phyloP scores from a whole-genome alignment of 768 basidiomycete species.

The Clathrus columnatus region DNA sequence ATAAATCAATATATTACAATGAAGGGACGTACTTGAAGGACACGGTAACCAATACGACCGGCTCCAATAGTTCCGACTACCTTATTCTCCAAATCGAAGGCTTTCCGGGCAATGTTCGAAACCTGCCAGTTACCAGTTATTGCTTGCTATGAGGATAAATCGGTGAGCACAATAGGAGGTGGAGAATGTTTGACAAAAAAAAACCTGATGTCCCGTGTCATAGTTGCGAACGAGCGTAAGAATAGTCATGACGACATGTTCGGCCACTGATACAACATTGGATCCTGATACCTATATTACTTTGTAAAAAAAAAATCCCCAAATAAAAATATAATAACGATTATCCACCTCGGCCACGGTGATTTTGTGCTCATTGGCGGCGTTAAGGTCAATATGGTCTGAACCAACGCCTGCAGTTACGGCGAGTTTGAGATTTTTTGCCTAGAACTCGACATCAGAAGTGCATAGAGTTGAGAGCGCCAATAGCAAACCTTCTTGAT shows the following conservation, averaged over 20 bases:
- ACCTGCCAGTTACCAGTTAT: constrained; percentile 83
- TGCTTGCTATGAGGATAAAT: constrained; percentile 67
- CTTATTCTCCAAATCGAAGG: constrained; percentile 86
- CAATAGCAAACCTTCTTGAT: constrained; percentile 58
- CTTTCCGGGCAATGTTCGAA: constrained; percentile 70
- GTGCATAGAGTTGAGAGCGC: neutral
- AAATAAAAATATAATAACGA: neutral
- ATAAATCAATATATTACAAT: too few relatives aligned
- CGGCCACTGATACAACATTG: constrained; percentile 86
- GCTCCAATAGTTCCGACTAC: constrained; percentile 86
- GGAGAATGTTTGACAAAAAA: neutral
- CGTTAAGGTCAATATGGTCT: constrained; percentile 86
- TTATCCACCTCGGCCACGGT: constrained; percentile 60
- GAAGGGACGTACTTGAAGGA: constrained; percentile 30
- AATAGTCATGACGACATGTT: constrained; percentile 88
- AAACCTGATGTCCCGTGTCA: constrained; percentile 78
- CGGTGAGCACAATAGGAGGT: neutral
- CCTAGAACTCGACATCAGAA: constrained; percentile 34
- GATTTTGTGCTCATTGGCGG: constrained; percentile 70
- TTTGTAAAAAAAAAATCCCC: too few relatives aligned
- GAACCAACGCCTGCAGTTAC: constrained; percentile 89
- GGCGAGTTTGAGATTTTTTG: constrained; percentile 83
- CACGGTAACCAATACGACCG: constrained; percentile 79
- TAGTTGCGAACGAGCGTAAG: constrained; percentile 88
- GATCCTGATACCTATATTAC: constrained; percentile 80